Evolutionary conservation across 257 asterid genomes (phyloP).

Genomic region (Nicotiana tomentosiformis): DNA sequence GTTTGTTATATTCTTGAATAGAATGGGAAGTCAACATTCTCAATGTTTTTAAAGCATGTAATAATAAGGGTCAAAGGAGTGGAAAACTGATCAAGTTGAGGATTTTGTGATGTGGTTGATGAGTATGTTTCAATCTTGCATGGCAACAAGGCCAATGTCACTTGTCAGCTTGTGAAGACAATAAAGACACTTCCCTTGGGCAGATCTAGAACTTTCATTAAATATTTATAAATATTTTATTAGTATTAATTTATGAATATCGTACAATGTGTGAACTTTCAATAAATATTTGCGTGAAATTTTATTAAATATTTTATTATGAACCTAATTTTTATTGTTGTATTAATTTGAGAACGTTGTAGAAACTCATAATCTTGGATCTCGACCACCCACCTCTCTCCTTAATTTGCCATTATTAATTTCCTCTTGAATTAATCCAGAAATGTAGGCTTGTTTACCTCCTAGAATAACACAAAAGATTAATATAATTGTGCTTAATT

Average conservation of each 20-base stretch:
- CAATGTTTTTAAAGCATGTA: not conserved
- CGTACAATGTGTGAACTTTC: too few species aligned
- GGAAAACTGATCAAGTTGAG: not conserved
- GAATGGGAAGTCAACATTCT: not conserved
- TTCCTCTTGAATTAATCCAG: conserved; percentile 10
- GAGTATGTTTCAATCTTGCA: conserved; percentile 8
- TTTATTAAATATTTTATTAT: too few species aligned
- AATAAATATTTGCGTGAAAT: too few species aligned
- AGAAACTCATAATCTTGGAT: too few species aligned
- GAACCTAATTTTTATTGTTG: too few species aligned
- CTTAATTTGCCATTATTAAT: not conserved
- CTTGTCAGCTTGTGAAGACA: conserved; percentile 26
- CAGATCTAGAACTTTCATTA: not conserved
- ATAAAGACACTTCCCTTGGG: not conserved
- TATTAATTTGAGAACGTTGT: too few species aligned
- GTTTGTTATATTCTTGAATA: not conserved
- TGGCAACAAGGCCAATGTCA: conserved; percentile 6
- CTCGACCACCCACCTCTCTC: not conserved
- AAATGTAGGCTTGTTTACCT: conserved; percentile 26
- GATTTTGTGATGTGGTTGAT: not conserved
- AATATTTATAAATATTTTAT: too few species aligned
- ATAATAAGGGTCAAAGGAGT: not conserved
- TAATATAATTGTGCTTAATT: not conserved
- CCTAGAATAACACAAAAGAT: conserved; percentile 15
- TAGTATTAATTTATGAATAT: too few species aligned